These are phyloP conservation scores for Penstemon newberryi DNA, from an alignment of 257 asterid species.

Conservation along the genomic window DNA sequence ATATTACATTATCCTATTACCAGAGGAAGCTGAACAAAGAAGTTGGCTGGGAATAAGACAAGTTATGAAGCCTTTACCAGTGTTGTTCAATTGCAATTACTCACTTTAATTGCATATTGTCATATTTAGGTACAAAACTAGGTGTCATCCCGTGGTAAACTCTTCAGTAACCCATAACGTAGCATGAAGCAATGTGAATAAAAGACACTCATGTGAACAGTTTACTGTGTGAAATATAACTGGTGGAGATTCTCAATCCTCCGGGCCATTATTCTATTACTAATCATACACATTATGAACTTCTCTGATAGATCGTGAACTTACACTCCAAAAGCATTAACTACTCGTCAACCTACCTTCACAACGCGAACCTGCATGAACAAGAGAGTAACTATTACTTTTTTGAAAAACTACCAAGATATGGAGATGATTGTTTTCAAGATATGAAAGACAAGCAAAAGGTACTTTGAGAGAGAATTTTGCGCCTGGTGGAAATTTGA, in stretches of 20 bases:
- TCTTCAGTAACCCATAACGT: constrained; percentile 11
- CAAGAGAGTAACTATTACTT: constrained; percentile 25
- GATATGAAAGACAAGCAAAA: constrained; percentile 14
- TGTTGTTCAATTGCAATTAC: constrained; percentile 19
- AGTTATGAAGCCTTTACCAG: constrained; percentile 14
- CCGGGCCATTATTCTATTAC: constrained; percentile 4
- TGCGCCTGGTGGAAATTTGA: background rate
- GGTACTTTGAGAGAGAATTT: constrained; percentile 4
- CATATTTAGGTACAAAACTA: constrained; percentile 9
- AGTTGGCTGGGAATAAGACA: constrained; percentile 2
- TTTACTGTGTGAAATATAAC: constrained; percentile 15
- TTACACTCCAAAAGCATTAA: constrained; percentile 38
- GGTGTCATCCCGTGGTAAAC: constrained; percentile 6
- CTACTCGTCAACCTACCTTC: constrained; percentile 70
- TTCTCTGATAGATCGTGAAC: constrained; percentile 34
- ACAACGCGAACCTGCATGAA: constrained; percentile 87
- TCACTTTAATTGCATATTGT: constrained; percentile 11
- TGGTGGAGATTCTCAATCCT: constrained; percentile 6
- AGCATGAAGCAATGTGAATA: constrained; percentile 20
- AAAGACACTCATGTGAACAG: constrained; percentile 17
- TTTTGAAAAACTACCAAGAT: constrained; percentile 16
- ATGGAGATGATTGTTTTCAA: background rate
- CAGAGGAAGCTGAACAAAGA: constrained; percentile 22
- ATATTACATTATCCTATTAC: constrained; percentile 26
- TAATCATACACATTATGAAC: constrained; percentile 13